Base-by-base conservation (phyloP, 2,329 filamentous ascomycete species). In the Colletotrichum sp. region DNA sequence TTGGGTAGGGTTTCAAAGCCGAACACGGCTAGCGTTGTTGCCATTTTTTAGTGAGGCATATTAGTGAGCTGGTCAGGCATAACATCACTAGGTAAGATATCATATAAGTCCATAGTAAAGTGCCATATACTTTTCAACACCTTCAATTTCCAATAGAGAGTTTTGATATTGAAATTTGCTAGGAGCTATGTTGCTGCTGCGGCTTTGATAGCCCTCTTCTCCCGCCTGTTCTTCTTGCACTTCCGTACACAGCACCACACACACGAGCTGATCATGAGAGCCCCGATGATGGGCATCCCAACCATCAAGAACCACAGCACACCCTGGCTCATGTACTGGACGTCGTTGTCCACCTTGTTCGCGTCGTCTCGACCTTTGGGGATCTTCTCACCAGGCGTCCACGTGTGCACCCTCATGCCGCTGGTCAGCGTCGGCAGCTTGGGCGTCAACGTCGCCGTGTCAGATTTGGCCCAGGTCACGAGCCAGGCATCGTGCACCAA, bases 381-480 rank as follows among this genome's bases (percentile, higher is more conserved):
- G 5, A 76, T 77, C 5, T 61, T 36, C 19, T 77, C 69, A n/a
- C 73, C 73, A 5, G 62, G 70, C 8, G 70, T 73, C 76, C 73
- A 77, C 3, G 13, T 39, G 6, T 34, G 44, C 1, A 77, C 62
- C 27, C 5, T 3, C 69, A 77, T 73, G 27, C 5, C 16, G 66
- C 39, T 76, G 3, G 62, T 76, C 30, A 77, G 55, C 22, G 72
- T 68, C 4, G 73, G 73, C 34, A 69, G 49, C 66, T 72, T 55
- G 13, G 67, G 66, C 16, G 76, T 67, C 61, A 77, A 22, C 5
- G 62, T 74, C 13, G 66, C 44, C 39, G 69, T 74, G 19, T 76
- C 70, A n/a, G 69, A 65, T 6, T 44, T 65, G 19, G n/a, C 59
- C 71, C 74, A 73, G 4, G 65, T 74, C 6, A 76, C 12, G 16